These are phyloP conservation scores for Sporothrix curviconia DNA, from an alignment of 2,329 filamentous ascomycete species.

Conservation along the genomic window DNA sequence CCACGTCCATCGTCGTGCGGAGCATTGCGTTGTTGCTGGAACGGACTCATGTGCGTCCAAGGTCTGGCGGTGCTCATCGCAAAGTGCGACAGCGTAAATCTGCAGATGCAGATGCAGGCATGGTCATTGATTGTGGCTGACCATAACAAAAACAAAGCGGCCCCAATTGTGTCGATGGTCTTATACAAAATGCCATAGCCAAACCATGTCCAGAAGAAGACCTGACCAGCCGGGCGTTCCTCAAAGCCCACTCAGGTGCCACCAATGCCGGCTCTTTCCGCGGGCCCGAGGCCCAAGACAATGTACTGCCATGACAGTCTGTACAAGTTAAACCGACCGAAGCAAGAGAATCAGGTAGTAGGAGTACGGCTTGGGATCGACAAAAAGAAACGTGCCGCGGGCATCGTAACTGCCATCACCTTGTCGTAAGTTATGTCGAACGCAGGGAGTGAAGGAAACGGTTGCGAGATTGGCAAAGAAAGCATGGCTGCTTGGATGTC, in stretches of 20 bases:
- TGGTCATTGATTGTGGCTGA: constrained; percentile 76
- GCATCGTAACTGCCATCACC: constrained; percentile 71
- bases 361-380: constrained; percentile 70
- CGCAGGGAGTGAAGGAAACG: constrained; percentile 66
- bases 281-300: constrained; percentile 60
- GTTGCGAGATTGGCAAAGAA: constrained; percentile 79
- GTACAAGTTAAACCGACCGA: constrained; percentile 86
- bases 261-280: constrained; percentile 71
- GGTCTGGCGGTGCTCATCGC: constrained; percentile 85
- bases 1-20: constrained; percentile 88
- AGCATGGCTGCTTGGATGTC: constrained; percentile 92
- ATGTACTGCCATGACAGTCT: constrained; percentile 73
- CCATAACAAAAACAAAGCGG: constrained; percentile 66
- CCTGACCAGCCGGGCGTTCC: constrained; percentile 63
- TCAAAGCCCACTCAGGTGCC: constrained; percentile 80
- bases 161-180: constrained; percentile 60
- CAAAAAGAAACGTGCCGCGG: constrained; percentile 62
- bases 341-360: constrained; percentile 76
- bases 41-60: constrained; percentile 79
- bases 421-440: constrained; percentile 80
- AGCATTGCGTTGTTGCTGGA: constrained; percentile 87
- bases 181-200: constrained; percentile 75
- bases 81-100: constrained; percentile 86
- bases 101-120: constrained; percentile 81
- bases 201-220: constrained; percentile 82